Percentiles rank a stretch among this genome's conserved stretches.
Conservation (phyloP, 768 basidiomycete genomes). For the Boletus fagicola region DNA sequence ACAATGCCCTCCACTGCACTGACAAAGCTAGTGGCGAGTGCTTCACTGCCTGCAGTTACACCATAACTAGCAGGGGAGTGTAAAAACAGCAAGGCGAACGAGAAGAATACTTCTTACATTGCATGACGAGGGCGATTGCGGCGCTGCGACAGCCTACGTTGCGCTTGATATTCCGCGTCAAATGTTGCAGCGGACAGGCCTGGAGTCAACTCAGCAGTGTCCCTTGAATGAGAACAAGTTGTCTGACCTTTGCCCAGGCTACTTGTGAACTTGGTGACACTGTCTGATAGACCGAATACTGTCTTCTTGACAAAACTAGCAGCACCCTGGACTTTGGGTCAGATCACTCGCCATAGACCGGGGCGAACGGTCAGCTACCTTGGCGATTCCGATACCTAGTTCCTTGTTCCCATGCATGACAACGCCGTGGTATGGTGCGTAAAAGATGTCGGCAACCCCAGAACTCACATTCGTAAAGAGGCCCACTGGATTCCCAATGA, state of each 20-base stretch:
- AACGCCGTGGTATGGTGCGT: slow-evolving; percentile 95
- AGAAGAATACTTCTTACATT: slow-evolving; percentile 50
- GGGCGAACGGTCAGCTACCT: slow-evolving; percentile 46
- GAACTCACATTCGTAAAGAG: slow-evolving; percentile 98
- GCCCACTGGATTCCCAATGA: slow-evolving; percentile 94
- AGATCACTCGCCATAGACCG: slow-evolving; percentile 1
- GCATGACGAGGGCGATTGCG: slow-evolving; percentile 96
- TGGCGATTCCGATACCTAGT: slow-evolving; percentile 90
- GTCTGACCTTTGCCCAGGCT: slow-evolving; percentile 88
- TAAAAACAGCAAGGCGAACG: background rate
- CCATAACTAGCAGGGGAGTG: slow-evolving; percentile 63
- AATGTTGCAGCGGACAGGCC: slow-evolving; percentile 96
- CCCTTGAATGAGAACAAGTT: background rate
- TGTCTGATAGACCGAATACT: slow-evolving; percentile 93
- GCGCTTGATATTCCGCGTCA: slow-evolving; percentile 92
- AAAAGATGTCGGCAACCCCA: slow-evolving; percentile 97
- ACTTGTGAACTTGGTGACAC: slow-evolving; percentile 96
- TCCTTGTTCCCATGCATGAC: slow-evolving; percentile 96
- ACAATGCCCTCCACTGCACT: slow-evolving; percentile 96
- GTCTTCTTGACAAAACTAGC: slow-evolving; percentile 99
- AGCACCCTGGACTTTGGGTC: slow-evolving; percentile 64
- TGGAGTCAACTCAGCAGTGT: slow-evolving; percentile 29
- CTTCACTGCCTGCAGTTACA: slow-evolving; percentile 92
- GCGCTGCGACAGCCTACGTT: slow-evolving; percentile 81
- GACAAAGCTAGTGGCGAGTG: slow-evolving; percentile 88